Percentiles rank a stretch among this genome's conserved stretches.
Conservation (phyloP, 306 rosid genomes). For the Vigna mungo region DNA sequence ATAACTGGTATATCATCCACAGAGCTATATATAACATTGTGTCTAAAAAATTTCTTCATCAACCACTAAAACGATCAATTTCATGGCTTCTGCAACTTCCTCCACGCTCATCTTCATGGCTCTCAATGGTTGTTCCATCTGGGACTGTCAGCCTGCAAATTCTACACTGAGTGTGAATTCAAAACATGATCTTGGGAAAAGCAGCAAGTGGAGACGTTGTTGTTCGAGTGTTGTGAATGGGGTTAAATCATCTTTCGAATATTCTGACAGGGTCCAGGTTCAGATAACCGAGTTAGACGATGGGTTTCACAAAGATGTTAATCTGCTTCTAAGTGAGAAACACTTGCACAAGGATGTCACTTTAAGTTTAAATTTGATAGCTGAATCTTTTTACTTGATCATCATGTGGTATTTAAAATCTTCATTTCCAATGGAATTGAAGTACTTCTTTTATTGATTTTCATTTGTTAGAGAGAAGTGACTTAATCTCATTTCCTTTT, state of each 20-base stretch:
- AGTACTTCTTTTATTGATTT: too few relatives aligned
- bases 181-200: conserved; percentile 48
- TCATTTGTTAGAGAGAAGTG: background rate
- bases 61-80: conserved; percentile 36
- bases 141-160: conserved; percentile 29
- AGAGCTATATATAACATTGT: background rate
- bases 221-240: conserved; percentile 41
- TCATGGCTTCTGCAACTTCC: conserved; percentile 40
- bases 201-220: conserved; percentile 53
- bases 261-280: conserved; percentile 16
- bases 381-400: too few relatives aligned
- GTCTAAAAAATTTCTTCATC: conserved; percentile 39
- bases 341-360: background rate
- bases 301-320: conserved; percentile 53
- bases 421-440: too few relatives aligned
- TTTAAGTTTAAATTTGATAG: too few relatives aligned
- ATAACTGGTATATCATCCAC: background rate
- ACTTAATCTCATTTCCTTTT: background rate
- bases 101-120: conserved; percentile 55
- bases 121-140: conserved; percentile 42
- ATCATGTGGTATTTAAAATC: too few relatives aligned
- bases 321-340: conserved; percentile 70
- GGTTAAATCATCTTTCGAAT: conserved; percentile 45
- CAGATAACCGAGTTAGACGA: conserved; percentile 43
- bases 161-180: conserved; percentile 46